These are phyloP conservation scores for Vigna angularis DNA, from an alignment of 306 rosid species.

Conservation along the genomic window DNA sequence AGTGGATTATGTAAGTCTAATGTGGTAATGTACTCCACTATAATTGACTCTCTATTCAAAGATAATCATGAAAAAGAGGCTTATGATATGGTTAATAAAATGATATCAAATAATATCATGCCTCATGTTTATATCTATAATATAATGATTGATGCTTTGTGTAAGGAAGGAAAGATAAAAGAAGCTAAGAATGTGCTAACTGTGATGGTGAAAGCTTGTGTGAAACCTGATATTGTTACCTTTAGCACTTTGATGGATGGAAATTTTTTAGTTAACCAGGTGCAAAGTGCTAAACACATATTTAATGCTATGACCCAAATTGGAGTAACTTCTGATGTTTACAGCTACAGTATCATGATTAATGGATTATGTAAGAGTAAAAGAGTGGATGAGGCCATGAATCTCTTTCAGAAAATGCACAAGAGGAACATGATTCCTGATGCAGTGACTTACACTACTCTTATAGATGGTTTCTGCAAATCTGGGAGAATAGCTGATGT, in stretches of 20 bases:
- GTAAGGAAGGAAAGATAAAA: background rate
- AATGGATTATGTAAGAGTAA: no score
- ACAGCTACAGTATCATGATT: background rate
- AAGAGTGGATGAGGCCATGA: no score
- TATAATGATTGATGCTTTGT: no score
- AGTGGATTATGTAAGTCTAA: background rate
- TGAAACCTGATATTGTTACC: background rate
- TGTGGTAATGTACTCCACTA: background rate
- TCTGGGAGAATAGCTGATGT: no score
- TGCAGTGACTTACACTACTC: no score
- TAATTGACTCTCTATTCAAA: background rate
- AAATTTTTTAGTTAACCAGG: background rate
- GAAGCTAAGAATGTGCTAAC: background rate
- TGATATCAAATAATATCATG: background rate
- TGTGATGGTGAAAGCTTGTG: constrained; percentile 10
- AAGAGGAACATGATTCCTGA: no score
- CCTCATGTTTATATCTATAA: background rate
- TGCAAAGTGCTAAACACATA: background rate
- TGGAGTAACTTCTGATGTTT: background rate
- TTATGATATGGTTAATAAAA: no score
- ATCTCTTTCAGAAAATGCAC: no score
- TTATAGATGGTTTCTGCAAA: no score
- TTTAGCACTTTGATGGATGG: constrained; percentile 21
- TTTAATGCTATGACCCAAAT: background rate
- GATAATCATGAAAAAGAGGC: background rate